Percentiles rank a stretch among this genome's conserved stretches.
Evolutionary conservation across 2,329 filamentous ascomycete genomes (phyloP).

Genomic region (Phialemoniopsis sp.): DNA sequence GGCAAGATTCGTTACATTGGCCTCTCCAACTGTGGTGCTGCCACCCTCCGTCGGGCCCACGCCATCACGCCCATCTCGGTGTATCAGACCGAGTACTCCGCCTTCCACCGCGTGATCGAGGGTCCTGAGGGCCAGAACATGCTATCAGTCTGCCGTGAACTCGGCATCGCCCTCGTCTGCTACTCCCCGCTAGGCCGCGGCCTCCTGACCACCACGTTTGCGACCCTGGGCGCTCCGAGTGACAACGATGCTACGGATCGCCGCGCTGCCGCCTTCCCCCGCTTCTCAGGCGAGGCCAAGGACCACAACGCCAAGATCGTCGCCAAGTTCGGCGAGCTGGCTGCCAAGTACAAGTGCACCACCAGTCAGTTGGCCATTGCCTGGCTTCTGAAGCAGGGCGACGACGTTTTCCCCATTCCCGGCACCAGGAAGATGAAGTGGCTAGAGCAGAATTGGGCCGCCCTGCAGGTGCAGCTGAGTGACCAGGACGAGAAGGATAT

Average conservation of each 20-base stretch:
- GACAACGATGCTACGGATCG: conserved; percentile 44
- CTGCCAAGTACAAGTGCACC: conserved; percentile 49
- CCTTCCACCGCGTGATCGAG: conserved; percentile 43
- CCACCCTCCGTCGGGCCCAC: conserved; percentile 41
- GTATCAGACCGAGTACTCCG: conserved; percentile 46
- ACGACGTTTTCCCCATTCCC: conserved; percentile 56
- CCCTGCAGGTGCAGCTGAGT: conserved; percentile 23
- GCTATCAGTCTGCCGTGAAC: conserved; percentile 33
- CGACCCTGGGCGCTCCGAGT: conserved; percentile 15
- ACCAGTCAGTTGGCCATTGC: conserved; percentile 56
- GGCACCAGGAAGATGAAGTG: conserved; percentile 43
- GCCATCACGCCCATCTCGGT: conserved; percentile 40
- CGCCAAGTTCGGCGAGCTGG: conserved; percentile 37
- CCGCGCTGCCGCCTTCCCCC: conserved; percentile 34
- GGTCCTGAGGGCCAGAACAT: conserved; percentile 22
- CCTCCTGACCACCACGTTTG: conserved; percentile 47
- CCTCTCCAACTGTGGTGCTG: conserved; percentile 36
- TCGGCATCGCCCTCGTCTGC: conserved; percentile 48
- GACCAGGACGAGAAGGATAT: conserved; percentile 28
- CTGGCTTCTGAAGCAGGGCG: conserved; percentile 58
- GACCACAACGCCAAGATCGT: conserved; percentile 44
- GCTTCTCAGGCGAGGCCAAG: conserved; percentile 49
- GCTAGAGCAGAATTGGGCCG: conserved; percentile 39
- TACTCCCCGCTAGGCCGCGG: conserved; percentile 59
- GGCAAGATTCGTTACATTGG: conserved; percentile 37